Evolutionary conservation across 352 stramenopile genomes (phyloP), one percentile per base, ranked within the genome.

Genomic region (Saprolegnia parasitica): DNA sequence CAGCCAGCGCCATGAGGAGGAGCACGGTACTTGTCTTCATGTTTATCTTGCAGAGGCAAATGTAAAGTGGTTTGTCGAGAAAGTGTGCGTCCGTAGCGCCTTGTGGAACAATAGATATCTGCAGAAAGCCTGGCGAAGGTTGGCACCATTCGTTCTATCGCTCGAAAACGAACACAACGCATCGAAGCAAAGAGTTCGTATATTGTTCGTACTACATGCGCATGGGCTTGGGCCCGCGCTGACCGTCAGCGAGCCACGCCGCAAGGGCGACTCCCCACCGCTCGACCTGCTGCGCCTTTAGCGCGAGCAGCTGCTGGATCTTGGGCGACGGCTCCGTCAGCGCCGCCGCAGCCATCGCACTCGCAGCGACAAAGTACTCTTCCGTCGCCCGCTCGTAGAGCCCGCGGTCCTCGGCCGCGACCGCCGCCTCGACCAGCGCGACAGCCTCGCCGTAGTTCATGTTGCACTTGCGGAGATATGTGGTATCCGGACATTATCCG

Each of bases 231-330:
- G 21, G 16, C 26, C 32, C 60, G 8, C 9, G 21, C 24, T 67
- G 21, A 10, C 60, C 60, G 15, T 50, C 24, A 5, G 2, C 60
- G 32, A 67, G 11, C 60, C 60, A 67, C 46, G 40, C 46, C 62
- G 20, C 62, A 0, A 67, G 24, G 32, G 62, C 21, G 18, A 29
- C 21, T 5, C 13, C 60, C 60, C 60, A 67, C 15, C 11, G 21
- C 46, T 67, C 60, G 10, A 67, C 60, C 57, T 67, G 24, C 4
- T 23, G 46, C 32, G 60, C 21, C 32, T 67, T 67, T 6, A 37
- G 8, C 32, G 3, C n/a, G 18, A 67, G 16, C 5, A 67, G 46
- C 21, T 56, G 40, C 23, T 67, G 60, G 46, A 67, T 67, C 60
- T 40, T 67, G 21, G 40, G 42, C 13, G 16, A 20, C 24, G 40